phyloP scores from a whole-genome alignment of 2,329 filamentous ascomycete genomes.

The Phyllosticta capitalensis region DNA sequence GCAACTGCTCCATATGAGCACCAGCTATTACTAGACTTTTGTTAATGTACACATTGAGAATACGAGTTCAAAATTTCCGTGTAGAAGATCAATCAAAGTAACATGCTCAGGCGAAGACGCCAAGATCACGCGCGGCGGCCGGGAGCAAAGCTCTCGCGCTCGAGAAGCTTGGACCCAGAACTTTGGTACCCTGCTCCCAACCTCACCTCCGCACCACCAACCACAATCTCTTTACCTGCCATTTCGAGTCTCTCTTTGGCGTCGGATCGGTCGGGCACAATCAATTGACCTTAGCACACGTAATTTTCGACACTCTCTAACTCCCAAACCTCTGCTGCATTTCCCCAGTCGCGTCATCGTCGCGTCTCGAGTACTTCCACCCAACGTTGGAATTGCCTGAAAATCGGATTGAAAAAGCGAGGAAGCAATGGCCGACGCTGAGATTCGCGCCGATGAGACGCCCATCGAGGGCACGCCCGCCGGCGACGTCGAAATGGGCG shows the following conservation, averaged over 20 bases:
- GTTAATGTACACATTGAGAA: not conserved
- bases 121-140: not conserved
- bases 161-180: not conserved
- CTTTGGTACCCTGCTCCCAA: not conserved
- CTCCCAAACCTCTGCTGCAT: not conserved
- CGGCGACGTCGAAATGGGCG: slow-evolving; percentile 42
- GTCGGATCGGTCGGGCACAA: not conserved
- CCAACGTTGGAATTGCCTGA: not conserved
- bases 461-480: slow-evolving; percentile 22
- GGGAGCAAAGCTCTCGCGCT: not conserved
- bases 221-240: not conserved
- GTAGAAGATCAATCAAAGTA: not conserved
- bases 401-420: not conserved
- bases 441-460: slow-evolving; percentile 16
- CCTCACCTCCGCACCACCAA: not conserved
- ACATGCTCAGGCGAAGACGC: not conserved
- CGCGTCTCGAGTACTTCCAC: not conserved
- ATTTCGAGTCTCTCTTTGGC: not conserved
- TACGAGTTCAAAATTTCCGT: not conserved
- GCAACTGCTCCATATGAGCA: not conserved
- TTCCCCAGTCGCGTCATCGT: not conserved
- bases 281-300: not conserved
- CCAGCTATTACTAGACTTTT: not conserved
- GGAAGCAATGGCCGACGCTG: slow-evolving; percentile 21
- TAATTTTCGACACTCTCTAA: not conserved